phyloP scores from a whole-genome alignment of 2,329 filamentous ascomycete species.

The Lachnellula hyalina region DNA sequence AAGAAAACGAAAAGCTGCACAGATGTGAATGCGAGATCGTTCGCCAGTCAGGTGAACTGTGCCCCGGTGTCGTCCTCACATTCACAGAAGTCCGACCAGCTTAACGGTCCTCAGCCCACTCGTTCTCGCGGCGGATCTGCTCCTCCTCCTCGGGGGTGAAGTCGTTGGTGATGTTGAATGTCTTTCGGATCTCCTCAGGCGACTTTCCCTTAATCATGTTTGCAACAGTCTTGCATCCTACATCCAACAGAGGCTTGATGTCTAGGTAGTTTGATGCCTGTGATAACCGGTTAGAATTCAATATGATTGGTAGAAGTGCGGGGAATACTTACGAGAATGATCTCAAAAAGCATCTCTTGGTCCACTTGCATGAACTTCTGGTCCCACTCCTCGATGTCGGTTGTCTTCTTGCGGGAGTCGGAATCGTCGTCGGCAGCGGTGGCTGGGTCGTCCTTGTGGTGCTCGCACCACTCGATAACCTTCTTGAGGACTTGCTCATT shows the following conservation, averaged over 20 bases:
- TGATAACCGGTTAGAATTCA: slow-evolving; percentile 9
- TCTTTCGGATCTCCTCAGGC: slow-evolving; percentile 98
- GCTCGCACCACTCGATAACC: slow-evolving; percentile 96
- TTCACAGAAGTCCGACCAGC: not conserved
- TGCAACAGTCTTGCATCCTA: slow-evolving; percentile 98
- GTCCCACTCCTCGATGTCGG: slow-evolving; percentile 99
- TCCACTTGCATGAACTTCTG: slow-evolving; percentile 99
- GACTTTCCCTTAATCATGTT: slow-evolving; percentile 99
- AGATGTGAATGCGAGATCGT: too few relatives aligned
- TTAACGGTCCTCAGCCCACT: slow-evolving; percentile 83
- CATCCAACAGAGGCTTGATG: slow-evolving; percentile 95
- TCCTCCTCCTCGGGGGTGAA: slow-evolving; percentile 99
- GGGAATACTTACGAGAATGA: slow-evolving; percentile 71
- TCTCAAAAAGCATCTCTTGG: slow-evolving; percentile 99
- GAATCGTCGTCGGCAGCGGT: slow-evolving; percentile 80
- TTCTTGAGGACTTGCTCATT: slow-evolving; percentile 92
- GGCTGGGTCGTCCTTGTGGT: slow-evolving; percentile 87
- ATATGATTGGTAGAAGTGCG: not conserved
- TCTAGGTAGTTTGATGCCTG: slow-evolving; percentile 97
- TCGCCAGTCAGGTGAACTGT: not conserved
- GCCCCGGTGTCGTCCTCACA: not conserved
- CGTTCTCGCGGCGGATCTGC: slow-evolving; percentile 88
- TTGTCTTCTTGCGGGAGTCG: slow-evolving; percentile 95
- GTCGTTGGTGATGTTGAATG: slow-evolving; percentile 99
- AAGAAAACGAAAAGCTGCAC: too few relatives aligned